Base-by-base conservation (phyloP, 2,329 filamentous ascomycete genomes). In the Stagonosporopsis rhizophila region DNA sequence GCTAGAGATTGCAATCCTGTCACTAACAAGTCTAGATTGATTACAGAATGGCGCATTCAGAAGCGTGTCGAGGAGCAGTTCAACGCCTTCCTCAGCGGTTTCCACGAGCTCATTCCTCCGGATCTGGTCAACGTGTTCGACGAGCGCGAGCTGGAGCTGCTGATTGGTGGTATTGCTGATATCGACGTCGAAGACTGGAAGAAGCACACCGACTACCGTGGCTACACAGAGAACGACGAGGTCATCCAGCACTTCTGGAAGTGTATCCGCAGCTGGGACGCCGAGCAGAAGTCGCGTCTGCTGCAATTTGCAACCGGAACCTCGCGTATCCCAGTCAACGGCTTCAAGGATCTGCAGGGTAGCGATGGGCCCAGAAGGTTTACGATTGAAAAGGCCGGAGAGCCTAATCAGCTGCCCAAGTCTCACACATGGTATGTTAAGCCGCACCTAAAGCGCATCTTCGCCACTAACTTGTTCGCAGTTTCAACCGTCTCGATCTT, bases 141-240 rank as follows among this genome's bases (percentile, higher is more conserved):
- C 72, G 95, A 99, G 82, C 90, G 95, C 70, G 95, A 99, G 78
- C 83, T 99, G 44, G 95, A 99, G 79, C 81, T 99, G 66, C 84
- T 99, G 66, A 98, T 99, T 73, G 95, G 95, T 65, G 95, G 95
- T 84, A 99, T 99, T 69, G 95, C 95, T n/a, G 95, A 99, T 79
- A 99, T 99, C 67, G 95, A 99, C 72, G 94, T 99, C 15, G 95
- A 99, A 58, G 95, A 99, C 79, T 99, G 95, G 95, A 98, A 99
- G 89, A 99, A 99, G 83, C 95, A 99, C 80, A 99, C 95, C 42
- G 95, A 99, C 74, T 99, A 99, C 79, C 90, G 95, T 68, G 95
- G 95, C 51, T 99, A 99, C 83, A 97, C 96, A 9, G 95, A 99
- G 79, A 92, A 89, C 54, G 95, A 99, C 70, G 92, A 97, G 73